Conservation (phyloP, 2,329 filamentous ascomycete genomes). For the Samsoniella hepiali region DNA sequence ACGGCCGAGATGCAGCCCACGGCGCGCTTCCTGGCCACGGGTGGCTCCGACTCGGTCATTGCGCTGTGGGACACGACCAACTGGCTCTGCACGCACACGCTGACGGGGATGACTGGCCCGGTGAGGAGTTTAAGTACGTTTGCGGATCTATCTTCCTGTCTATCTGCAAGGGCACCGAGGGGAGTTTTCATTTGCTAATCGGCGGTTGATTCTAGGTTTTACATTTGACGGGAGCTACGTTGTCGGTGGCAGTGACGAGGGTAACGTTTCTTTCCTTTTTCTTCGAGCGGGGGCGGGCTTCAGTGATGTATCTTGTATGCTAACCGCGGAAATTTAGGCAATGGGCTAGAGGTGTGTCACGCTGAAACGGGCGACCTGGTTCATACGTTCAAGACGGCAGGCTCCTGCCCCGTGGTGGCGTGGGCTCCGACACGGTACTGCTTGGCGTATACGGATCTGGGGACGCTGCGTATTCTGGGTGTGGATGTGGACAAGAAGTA, state of each 20-base stretch:
- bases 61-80: slow-evolving; percentile 74
- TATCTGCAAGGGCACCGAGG: no score
- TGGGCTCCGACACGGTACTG: slow-evolving; percentile 76
- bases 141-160: no score
- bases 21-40: slow-evolving; percentile 69
- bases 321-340: slow-evolving; percentile 37
- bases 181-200: no score
- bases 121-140: slow-evolving; percentile 61
- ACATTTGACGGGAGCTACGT: slow-evolving; percentile 75
- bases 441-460: slow-evolving; percentile 69
- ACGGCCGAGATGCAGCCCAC: slow-evolving; percentile 67
- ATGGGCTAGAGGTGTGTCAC: slow-evolving; percentile 67
- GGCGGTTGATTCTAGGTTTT: slow-evolving; percentile 50
- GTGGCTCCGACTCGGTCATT: slow-evolving; percentile 72
- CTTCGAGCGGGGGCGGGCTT: background rate
- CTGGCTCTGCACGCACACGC: slow-evolving; percentile 71
- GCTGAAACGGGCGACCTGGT: slow-evolving; percentile 71
- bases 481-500: slow-evolving; percentile 46
- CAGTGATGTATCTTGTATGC: background rate
- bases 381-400: slow-evolving; percentile 66
- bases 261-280: slow-evolving; percentile 33
- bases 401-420: slow-evolving; percentile 62
- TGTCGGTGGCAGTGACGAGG: slow-evolving; percentile 71
- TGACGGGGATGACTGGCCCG: slow-evolving; percentile 65
- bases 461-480: slow-evolving; percentile 66